Base-by-base conservation (phyloP, 2,329 filamentous ascomycete species). In the Macroventuria anomochaeta region DNA sequence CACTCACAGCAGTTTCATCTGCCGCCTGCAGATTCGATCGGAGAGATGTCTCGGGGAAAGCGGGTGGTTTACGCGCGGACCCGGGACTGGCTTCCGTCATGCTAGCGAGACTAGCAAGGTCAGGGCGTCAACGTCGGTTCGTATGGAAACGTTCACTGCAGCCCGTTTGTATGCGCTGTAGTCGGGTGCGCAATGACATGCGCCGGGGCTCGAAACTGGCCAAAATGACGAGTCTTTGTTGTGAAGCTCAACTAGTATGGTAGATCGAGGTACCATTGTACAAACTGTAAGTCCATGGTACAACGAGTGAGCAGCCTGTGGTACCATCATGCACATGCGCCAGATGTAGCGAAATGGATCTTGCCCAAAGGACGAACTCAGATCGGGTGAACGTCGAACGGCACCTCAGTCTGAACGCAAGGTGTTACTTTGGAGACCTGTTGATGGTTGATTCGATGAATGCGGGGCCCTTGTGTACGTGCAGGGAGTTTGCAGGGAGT, bases 401-500 rank as follows among this genome's bases (percentile, higher is more conserved):
- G n/a, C 3, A 18, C 3, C 7, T 26, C 4, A 15, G 11, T 31
- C 25, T 47, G 12, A 28, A 23, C 3, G 17, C 17, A 21, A 34
- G 21, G 5, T 12, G 17, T 15, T 39, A 12, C 10, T 21, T 33
- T 21, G 7, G 17, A 28, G 37, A 13, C 7, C n/a, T 18, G 34
- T 18, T 28, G 33, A 10, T 48, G 23, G 38, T 25, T 6, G 38
- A 7, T 28, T 34, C 39, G 12, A 33, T 39, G 39, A 29, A 15
- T 44, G 51, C 26, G 51, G 51, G 51, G 51, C 46, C 32, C 28
- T n/a, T 53, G 39, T 54, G 44, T 46, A 32, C 48, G 12, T 26
- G 48, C 33, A 38, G 20, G 38, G 31, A 29, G 26, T 21, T 34
- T 43, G 43, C 51, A 49, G 51, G 51, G 51, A 48, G 21, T n/a